Percentiles rank a stretch among this genome's conserved stretches.
Conservation (phyloP, 2,329 filamentous ascomycete genomes). For the Amylocarpus encephaloides region DNA sequence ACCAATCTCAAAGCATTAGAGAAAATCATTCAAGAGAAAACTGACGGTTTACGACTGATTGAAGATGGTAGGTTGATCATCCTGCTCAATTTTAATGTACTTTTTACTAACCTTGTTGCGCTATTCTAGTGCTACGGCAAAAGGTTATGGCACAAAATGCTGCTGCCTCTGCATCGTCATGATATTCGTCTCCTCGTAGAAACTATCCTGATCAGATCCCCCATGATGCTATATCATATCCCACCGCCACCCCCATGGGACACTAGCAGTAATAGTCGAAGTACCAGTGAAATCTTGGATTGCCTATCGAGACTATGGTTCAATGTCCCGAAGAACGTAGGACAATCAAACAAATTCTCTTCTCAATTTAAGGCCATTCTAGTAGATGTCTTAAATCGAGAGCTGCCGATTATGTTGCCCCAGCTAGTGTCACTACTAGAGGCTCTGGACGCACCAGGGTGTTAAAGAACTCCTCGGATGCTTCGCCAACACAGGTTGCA, state of each 20-base stretch:
- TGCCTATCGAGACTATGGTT: no score
- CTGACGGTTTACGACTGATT: constrained; percentile 74
- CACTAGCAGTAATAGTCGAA: neutral
- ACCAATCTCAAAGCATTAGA: constrained; percentile 62
- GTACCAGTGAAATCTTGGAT: neutral
- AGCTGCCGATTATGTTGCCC: constrained; percentile 1
- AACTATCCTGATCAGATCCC: neutral
- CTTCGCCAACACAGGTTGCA: constrained; percentile 8
- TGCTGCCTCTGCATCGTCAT: constrained; percentile 28
- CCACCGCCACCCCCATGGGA: neutral
- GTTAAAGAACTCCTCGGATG: neutral
- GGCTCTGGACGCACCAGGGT: neutral
- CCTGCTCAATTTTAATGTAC: neutral
- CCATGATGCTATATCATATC: neutral
- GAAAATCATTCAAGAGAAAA: constrained; percentile 67
- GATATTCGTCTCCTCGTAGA: neutral
- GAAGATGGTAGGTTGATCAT: constrained; percentile 64
- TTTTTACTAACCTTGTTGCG: constrained; percentile 10
- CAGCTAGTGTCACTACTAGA: neutral
- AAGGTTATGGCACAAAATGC: constrained; percentile 37
- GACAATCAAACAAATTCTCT: no score
- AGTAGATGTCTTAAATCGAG: constrained; percentile 4
- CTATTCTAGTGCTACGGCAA: constrained; percentile 42
- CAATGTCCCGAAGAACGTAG: no score
- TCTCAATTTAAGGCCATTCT: no score